Evolutionary conservation across 2,329 filamentous ascomycete genomes (phyloP).

Genomic region (Sclerotinia spermophila): DNA sequence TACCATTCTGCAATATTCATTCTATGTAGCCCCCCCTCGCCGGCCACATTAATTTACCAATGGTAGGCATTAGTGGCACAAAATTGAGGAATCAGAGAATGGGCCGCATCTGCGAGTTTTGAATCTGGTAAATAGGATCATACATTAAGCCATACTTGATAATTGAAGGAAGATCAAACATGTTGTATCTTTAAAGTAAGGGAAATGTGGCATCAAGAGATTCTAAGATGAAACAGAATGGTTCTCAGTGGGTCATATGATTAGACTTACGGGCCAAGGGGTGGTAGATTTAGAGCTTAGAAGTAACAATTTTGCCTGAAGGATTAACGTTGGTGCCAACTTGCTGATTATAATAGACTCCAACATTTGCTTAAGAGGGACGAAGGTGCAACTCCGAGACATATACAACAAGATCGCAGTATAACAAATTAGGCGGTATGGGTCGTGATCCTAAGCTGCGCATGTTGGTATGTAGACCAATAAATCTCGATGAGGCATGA

Average conservation of each 20-base stretch:
- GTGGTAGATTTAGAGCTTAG: background rate
- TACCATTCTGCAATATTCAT: background rate
- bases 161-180: background rate
- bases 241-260: background rate
- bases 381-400: background rate
- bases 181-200: background rate
- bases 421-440: background rate
- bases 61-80: background rate
- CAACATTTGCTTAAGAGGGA: background rate
- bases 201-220: background rate
- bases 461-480: background rate
- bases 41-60: background rate
- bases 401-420: background rate
- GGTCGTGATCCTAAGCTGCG: too few relatives aligned
- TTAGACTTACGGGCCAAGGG: background rate
- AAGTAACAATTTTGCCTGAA: background rate
- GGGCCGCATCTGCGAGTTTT: background rate
- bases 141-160: background rate
- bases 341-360: background rate
- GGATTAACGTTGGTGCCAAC: background rate
- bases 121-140: background rate
- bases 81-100: background rate
- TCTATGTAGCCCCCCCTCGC: background rate
- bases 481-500: background rate
- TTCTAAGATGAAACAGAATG: background rate